Base-by-base conservation (phyloP, 139 green algal species). In the Chlamydomonas urium region DNA sequence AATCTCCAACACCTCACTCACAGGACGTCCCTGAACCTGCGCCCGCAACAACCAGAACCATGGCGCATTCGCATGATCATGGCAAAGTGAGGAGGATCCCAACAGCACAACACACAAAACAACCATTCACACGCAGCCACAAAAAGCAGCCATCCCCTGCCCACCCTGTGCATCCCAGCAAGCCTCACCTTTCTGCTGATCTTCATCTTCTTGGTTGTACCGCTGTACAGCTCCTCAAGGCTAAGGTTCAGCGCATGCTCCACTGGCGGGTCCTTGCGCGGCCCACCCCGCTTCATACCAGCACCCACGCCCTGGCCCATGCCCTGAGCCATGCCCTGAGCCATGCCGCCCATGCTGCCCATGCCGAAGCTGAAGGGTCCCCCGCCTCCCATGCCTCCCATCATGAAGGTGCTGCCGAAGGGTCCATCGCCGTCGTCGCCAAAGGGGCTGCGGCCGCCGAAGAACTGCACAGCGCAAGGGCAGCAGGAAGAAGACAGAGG, bases 141-240 rank as follows among this genome's bases (percentile, higher is more conserved):
- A n/a, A n/a, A n/a, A n/a, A n/a, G n/a, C n/a, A n/a, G n/a, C n/a
- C n/a, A n/a, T n/a, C n/a, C n/a, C n/a, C n/a, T n/a, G n/a, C n/a
- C n/a, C n/a, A n/a, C n/a, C n/a, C n/a, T n/a, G n/a, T n/a, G n/a
- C n/a, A n/a, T n/a, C n/a, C n/a, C n/a, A n/a, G n/a, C n/a, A n/a
- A n/a, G n/a, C n/a, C 53, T 63, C 26, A 84, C 79, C 23, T 80
- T 75, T 0, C 81, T 69, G 1, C 72, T 90, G 73, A 83, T 83
- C 66, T 74, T 75, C 67, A 82, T 69, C 69, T 91, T 92, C 75
- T 92, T 90, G 0, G 78, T 90, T 31, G 56, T 76, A 29, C 91
- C 85, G 8, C 5, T 72, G 59, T 83, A 89, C n/a, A 91, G 78
- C 45, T 97, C 91, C 69, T 97, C 89, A 26, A 96, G 77, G 0